A percentile compares a stretch with the other conserved stretches of the same genome.
Conservation (phyloP, 306 rosid genomes). For the Begonia masoniana region DNA sequence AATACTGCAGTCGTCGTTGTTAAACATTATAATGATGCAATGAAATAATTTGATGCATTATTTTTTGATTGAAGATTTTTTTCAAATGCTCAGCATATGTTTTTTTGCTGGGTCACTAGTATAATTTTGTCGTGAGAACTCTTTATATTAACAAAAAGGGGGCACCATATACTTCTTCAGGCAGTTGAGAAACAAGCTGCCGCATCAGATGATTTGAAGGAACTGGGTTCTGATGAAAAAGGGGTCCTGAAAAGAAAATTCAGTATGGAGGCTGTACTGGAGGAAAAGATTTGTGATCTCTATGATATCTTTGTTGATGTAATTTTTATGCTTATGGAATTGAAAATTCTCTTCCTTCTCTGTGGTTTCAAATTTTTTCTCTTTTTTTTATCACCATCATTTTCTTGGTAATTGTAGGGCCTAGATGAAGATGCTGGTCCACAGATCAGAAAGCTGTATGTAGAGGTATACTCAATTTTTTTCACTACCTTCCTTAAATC, state of each 20-base stretch:
- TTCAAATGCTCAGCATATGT: too few species aligned
- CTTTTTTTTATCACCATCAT: conserved; percentile 8
- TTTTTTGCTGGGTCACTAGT: too few species aligned
- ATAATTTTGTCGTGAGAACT: conserved; percentile 1
- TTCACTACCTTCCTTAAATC: conserved; percentile 4
- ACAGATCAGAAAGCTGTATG: conserved; percentile 76
- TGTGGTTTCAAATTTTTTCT: conserved; percentile 10
- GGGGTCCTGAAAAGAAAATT: conserved; percentile 39
- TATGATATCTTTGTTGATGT: conserved; percentile 96
- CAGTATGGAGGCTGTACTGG: conserved; percentile 67
- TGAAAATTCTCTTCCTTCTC: conserved; percentile 7
- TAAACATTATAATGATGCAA: too few species aligned
- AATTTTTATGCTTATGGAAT: conserved; percentile 19
- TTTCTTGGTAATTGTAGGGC: conserved; percentile 52
- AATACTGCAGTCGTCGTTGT: too few species aligned
- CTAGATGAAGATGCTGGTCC: conserved; percentile 92
- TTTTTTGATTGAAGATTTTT: too few species aligned
- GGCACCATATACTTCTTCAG: conserved; percentile 23
- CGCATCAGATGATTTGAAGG: conserved; percentile 48
- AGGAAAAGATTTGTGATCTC: conserved; percentile 98
- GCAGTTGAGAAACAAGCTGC: conserved; percentile 51
- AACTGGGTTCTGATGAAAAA: conserved; percentile 54
- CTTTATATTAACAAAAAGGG: conserved; percentile 8
- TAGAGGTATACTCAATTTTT: conserved; percentile 49
- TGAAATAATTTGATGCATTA: too few species aligned